Evolutionary conservation across 1,139 yeast genomes (phyloP), one percentile per base, ranked within the genome.

Genomic region (Blastobotrys serpentis): DNA sequence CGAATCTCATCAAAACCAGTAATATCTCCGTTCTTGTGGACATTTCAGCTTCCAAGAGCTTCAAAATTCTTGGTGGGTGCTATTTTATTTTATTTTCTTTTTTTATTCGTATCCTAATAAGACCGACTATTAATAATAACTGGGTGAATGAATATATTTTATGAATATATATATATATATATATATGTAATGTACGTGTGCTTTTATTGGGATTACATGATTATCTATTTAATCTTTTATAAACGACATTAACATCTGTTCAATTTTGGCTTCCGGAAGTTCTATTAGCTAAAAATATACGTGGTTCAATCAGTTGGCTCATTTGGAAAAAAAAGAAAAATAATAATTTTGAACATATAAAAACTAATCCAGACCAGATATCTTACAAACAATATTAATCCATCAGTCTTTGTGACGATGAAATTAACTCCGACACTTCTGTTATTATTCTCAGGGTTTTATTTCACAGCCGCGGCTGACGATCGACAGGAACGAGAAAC

Each of bases 1-100:
- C n/a, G 23, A 36, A 19, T 36, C 40, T 36, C 19, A 36, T 36
- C 40, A 36, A 36, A 36, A 19, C 8, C 40, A 36, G 25, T 36
- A 19, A 36, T 13, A 33, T 16, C n/a, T n/a, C 11, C 34, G 6
- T 33, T 36, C 32, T 29, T 11, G 7, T 6, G 32, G 13, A 11
- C 13, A 29, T n/a, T n/a, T n/a, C n/a, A n/a, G n/a, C n/a, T n/a
- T n/a, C n/a, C n/a, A n/a, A n/a, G n/a, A n/a, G 32, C 32, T 11
- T 14, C 7, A 29, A 11, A 11, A 29, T 4, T 29, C 32, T 29
- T 29, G 32, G 32, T 29, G 32, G 13, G 14, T 4, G 13, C 13
- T 29, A 10, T 29, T 29, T 29, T 29, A 29, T 29, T 29, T 29
- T 29, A 29, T 29, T 29, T 29, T 29, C 32, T 29, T 29, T 29